Evolutionary conservation across 2,329 filamentous ascomycete species (phyloP), one percentile per base, ranked within the genome.

Genomic region (Alternaria tenuissima): DNA sequence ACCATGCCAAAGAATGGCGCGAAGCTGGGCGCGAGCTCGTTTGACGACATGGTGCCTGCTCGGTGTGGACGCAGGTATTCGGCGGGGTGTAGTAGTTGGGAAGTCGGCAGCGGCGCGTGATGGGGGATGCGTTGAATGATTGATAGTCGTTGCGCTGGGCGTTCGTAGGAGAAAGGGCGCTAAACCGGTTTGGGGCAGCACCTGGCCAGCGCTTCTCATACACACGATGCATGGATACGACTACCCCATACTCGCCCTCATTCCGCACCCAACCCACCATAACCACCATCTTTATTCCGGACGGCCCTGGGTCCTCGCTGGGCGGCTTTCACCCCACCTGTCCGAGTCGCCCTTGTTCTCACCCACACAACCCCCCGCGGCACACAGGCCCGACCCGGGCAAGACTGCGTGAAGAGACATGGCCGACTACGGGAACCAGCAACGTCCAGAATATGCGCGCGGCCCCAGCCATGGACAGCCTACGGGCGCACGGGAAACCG

Each of bases 1-100:
- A 93, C 91, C 91, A 94, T 93, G 84, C 92, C 92, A 78, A 94
- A 86, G 84, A 94, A 95, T 72, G 91, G 91, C 82, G 92, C 92
- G 78, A 94, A 94, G 81, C 91, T 91, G 72, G 92, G 92, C 61
- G 89, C 84, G 64, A 70, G 59, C 52, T 66, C 63, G 30, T 72
- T 64, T 18, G 63, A 66, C 53, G 65, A 65, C 68, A 72, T 72
- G 61, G 4, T 65, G 66, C 42, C 49, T 63, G 51, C 30, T 36
- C 12, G 47, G 39, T 30, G 18, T 24, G 57, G 16, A 52, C 44
- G 43, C 28, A 47, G 20, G 46, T 38, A 24, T 20, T 22, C 18
- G 34, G 24, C 28, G 48, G 16, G 34, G 47, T 41, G 39, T 8
- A 36, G 58, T 38, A 42, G 36, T 30, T 52, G 47, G 20, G 57